Conservation (phyloP, 257 asterid species). For the Echium plantagineum region DNA sequence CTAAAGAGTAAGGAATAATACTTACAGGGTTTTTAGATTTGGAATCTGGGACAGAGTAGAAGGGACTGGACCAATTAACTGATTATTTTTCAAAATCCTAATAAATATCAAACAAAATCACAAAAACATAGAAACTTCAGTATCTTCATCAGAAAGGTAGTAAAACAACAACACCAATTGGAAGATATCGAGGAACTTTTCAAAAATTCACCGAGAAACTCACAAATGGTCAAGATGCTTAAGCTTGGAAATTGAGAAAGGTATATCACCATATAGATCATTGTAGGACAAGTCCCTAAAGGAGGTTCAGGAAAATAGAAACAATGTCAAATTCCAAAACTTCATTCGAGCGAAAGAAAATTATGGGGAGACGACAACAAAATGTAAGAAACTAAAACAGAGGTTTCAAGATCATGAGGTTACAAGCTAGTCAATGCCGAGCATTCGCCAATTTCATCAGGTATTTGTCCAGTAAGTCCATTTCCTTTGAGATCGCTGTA, state of each 20-base stretch:
- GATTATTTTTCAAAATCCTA: constrained; percentile 71
- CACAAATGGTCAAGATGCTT: constrained; percentile 80
- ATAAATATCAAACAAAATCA: not conserved
- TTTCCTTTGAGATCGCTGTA: constrained; percentile 66
- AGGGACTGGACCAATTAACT: constrained; percentile 87
- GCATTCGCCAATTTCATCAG: constrained; percentile 98
- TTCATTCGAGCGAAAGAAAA: no score
- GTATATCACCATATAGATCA: constrained; percentile 82
- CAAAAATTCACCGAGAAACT: constrained; percentile 3
- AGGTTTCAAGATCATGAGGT: constrained; percentile 4
- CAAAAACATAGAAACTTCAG: no score
- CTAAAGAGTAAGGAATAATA: not conserved
- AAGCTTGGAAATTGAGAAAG: constrained; percentile 84
- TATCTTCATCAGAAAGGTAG: not conserved
- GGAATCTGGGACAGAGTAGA: constrained; percentile 97
- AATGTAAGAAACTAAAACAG: not conserved
- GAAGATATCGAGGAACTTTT: not conserved
- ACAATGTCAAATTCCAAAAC: not conserved
- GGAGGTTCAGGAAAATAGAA: no score
- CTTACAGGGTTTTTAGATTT: constrained; percentile 80
- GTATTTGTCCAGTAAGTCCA: constrained; percentile 83
- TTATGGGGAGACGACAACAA: no score
- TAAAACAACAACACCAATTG: no score
- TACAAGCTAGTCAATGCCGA: constrained; percentile 59
- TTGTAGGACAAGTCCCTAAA: constrained; percentile 86